Evolutionary conservation across 108 stramenopile genomes (phyloP), one percentile per base, ranked within the genome.

Genomic region (Cyclotella sp.): DNA sequence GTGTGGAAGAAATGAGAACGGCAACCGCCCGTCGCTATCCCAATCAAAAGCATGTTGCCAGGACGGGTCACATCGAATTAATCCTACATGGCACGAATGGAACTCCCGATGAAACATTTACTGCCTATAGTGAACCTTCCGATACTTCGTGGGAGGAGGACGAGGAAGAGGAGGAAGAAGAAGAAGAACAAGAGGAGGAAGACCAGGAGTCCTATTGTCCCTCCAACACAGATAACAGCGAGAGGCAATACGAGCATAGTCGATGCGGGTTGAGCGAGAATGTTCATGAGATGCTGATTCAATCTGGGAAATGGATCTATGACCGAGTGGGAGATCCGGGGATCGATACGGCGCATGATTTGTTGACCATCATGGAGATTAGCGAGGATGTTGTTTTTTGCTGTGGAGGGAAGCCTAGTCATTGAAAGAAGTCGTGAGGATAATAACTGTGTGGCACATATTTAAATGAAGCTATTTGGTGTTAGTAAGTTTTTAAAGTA

Each of bases 191-290:
- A n/a, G 47, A 49, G 9, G 47, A n/a, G 9, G 47, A 49, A 49
- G 47, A 49, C 15, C 6, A 49, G 3, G 9, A 1, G 9, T 16
- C 47, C 2, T n/a, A 9, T 34, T 34, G 34, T 6, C 34, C 34
- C 34, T 34, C 34, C 34, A 34, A 34, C 2, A 34, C 34, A 5
- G 34, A 34, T 34, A 34, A 34, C 34, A 34, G 34, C 18, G 18
- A 49, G n/a, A 9, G 6, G 9, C 15, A 49, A 16, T 7, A 7
- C n/a, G n/a, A 55, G 3, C 24, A 22, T 4, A 55, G 55, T 55
- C 55, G 55, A 24, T 55, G 55, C 24, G 55, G 55, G 0, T 55
- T 55, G n/a, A 55, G 55, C 24, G 55, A 55, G 1, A 22, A 55
- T 22, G 12, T 24, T 1, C 55, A 55, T 55, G 55, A 55, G 24